Evolutionary conservation across 345 rosid genomes (phyloP).

Genomic region (Corymbia maculata): DNA sequence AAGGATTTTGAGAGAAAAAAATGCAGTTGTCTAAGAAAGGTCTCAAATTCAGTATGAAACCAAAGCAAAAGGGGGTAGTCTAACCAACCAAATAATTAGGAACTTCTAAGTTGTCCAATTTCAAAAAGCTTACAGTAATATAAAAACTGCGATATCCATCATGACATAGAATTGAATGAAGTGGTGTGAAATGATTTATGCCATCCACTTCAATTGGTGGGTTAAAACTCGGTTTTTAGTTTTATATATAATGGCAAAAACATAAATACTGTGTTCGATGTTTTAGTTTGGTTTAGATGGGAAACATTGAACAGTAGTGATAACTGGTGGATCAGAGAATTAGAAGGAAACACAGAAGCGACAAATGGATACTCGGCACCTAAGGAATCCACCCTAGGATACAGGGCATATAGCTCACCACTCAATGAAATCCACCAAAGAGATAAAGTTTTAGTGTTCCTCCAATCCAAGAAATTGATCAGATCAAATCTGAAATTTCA

Average conservation of each 20-base stretch:
- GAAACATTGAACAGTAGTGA: not conserved
- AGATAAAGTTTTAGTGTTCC: not conserved
- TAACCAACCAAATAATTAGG: not conserved
- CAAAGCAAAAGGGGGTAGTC: not conserved
- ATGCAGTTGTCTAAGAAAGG: not conserved
- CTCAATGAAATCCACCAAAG: not conserved
- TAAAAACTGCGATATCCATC: not conserved
- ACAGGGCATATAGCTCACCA: not conserved
- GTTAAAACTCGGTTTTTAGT: not conserved
- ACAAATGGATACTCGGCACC: not conserved
- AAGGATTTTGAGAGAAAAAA: not conserved
- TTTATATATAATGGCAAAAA: not conserved
- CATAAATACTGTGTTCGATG: not conserved
- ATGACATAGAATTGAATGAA: not conserved
- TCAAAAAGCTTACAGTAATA: not conserved
- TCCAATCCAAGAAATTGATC: not conserved
- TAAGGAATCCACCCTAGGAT: not conserved
- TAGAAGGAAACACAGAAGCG: not conserved
- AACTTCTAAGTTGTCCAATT: not conserved
- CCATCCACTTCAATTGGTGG: not conserved
- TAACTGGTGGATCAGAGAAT: not conserved
- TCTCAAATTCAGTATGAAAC: not conserved
- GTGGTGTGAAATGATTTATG: not conserved
- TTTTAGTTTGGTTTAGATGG: not conserved
- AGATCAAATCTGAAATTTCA: not conserved